Base-by-base conservation (phyloP, 2,329 filamentous ascomycete genomes). In the Hypoxylon sp. region DNA sequence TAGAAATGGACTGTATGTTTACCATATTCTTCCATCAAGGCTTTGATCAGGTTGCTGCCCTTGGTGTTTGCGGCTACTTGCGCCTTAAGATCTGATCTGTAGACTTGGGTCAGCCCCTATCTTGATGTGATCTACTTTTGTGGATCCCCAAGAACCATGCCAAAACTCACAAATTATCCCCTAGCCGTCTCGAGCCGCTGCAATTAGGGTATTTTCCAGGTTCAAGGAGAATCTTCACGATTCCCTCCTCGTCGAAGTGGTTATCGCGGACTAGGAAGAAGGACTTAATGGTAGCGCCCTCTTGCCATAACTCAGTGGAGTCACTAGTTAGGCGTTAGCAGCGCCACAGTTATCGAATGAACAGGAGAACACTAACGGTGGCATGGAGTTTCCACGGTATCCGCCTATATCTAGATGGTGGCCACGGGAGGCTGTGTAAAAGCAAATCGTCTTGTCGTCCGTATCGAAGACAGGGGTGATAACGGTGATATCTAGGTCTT, bases 51-150 rank as follows among this genome's bases (percentile, higher is more conserved):
- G 0, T 70, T 70, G 30, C 74, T 78, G 2, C 81, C 81, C 7
- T 78, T 77, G 45, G 80, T 76, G 37, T 83, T 83, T 0, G 81
- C 79, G 0, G 81, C 81, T 0, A 81, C 78, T 41, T 80, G 78
- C 0, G 81, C 81, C 47, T 83, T 82, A 41, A 71, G 62, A 50
- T 71, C 69, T 8, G 69, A 71, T 21, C 65, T 67, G 30, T 11
- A 19, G 37, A 16, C 5, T 3, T n/a, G 12, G 4, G 34, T 64
- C 37, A 53, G 56, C 29, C 8, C 14, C 7, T 39, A 12, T 9
- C 8, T 32, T 12, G 16, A 43, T 21, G 19, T 0, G 41, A 3
- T 41, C n/a, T n/a, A 6, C 2, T 16, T 30, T 21, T 2, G 14
- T 30, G 12, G 34, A 5, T 27, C 4, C 11, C 19, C 7, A 45